phyloP scores from a whole-genome alignment of 2,329 filamentous ascomycete genomes.

The Chrysoporthe austroafricana region DNA sequence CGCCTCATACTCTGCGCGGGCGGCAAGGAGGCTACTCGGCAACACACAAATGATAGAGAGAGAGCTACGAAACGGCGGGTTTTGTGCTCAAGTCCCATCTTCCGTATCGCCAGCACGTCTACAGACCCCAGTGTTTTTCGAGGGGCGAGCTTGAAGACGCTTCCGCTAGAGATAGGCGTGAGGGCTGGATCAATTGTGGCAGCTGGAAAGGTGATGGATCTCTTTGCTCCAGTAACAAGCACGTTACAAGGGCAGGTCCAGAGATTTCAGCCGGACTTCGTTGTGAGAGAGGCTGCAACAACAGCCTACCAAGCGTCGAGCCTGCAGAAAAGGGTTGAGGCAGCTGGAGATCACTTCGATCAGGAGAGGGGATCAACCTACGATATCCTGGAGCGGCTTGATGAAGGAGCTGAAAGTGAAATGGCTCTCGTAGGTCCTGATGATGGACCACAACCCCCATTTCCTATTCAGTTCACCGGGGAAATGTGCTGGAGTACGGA shows the following conservation, averaged over 20 bases:
- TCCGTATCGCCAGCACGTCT: slow-evolving; percentile 70
- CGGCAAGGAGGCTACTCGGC: slow-evolving; percentile 23
- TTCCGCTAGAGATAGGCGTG: slow-evolving; percentile 69
- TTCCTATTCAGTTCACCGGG: slow-evolving; percentile 56
- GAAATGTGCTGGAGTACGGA: slow-evolving; percentile 52
- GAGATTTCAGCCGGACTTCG: slow-evolving; percentile 41
- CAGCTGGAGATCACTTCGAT: slow-evolving; percentile 44
- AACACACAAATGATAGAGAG: slow-evolving; percentile 25
- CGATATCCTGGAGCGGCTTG: slow-evolving; percentile 34
- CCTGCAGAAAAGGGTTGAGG: slow-evolving; percentile 38
- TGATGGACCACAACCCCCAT: slow-evolving; percentile 55
- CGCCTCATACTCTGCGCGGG: slow-evolving; percentile 66
- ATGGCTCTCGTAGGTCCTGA: slow-evolving; percentile 50
- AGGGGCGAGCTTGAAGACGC: slow-evolving; percentile 65
- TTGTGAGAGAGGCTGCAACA: slow-evolving; percentile 47
- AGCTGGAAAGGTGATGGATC: slow-evolving; percentile 47
- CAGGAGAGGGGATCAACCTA: slow-evolving; percentile 41
- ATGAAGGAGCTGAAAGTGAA: slow-evolving; percentile 35
- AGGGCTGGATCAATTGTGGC: slow-evolving; percentile 58
- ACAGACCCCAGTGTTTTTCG: slow-evolving; percentile 63
- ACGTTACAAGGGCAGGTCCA: slow-evolving; percentile 47
- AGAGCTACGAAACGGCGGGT: slow-evolving; percentile 53
- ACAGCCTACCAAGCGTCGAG: slow-evolving; percentile 43
- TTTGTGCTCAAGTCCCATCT: slow-evolving; percentile 68
- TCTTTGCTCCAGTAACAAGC: slow-evolving; percentile 46